Conservation (phyloP, 129 eudicot genomes). For the Centrapalus pauciflorus region DNA sequence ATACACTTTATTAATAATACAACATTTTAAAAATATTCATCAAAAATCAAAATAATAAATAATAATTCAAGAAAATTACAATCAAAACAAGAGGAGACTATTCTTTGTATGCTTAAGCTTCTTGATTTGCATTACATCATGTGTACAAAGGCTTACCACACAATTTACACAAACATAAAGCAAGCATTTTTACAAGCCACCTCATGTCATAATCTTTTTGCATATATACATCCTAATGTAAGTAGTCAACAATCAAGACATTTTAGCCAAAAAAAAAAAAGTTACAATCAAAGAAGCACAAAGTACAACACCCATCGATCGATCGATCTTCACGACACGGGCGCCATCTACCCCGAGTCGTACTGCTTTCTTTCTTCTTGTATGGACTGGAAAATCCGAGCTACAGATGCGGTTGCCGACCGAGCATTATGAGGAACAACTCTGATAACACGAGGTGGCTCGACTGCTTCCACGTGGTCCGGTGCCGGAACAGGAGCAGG, state of each 20-base stretch:
- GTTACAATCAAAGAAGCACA: slow-evolving; percentile 24
- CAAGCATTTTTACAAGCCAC: slow-evolving; percentile 16
- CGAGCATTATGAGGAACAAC: slow-evolving; percentile 81
- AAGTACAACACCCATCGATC: slow-evolving; percentile 16
- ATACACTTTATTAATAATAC: neutral
- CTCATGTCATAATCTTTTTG: slow-evolving; percentile 21
- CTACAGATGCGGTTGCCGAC: slow-evolving; percentile 73
- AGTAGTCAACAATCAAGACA: neutral
- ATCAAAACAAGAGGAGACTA: too few relatives aligned
- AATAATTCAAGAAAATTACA: neutral
- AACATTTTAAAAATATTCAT: neutral
- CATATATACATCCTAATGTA: slow-evolving; percentile 13
- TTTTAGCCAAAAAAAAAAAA: slow-evolving; percentile 13
- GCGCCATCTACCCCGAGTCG: slow-evolving; percentile 36
- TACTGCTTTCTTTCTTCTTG: slow-evolving; percentile 76
- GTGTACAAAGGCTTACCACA: slow-evolving; percentile 10
- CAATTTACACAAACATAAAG: slow-evolving; percentile 13
- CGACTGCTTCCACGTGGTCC: neutral
- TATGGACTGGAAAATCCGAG: slow-evolving; percentile 78
- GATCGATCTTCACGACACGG: neutral
- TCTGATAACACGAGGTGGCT: slow-evolving; percentile 43
- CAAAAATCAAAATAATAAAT: neutral
- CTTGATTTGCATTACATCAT: slow-evolving; percentile 20
- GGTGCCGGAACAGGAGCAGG: neutral
- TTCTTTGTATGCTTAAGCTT: slow-evolving; percentile 5